Conservation (phyloP, 129 eudicot species). For the Glebionis coronaria region DNA sequence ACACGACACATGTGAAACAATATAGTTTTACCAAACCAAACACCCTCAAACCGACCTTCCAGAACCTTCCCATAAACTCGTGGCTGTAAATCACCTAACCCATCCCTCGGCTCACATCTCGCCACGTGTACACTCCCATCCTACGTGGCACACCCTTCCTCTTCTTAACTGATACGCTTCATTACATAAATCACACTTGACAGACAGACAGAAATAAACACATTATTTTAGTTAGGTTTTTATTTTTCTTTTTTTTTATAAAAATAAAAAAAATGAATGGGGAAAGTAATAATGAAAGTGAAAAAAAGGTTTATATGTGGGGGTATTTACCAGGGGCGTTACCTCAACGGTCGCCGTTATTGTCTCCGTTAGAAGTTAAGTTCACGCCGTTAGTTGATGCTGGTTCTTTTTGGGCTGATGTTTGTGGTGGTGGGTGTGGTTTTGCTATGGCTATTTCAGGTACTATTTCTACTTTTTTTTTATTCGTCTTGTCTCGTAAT, state of each 20-base stretch:
- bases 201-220: too few species aligned
- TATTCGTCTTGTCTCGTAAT: too few species aligned
- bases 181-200: constrained; percentile 5
- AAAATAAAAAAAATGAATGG: constrained; percentile 47
- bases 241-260: neutral
- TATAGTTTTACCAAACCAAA: too few species aligned
- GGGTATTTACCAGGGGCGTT: constrained; percentile 93
- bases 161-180: constrained; percentile 60
- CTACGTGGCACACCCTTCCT: constrained; percentile 45
- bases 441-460: constrained; percentile 97
- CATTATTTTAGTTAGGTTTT: neutral
- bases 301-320: constrained; percentile 65
- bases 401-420: constrained; percentile 67
- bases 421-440: constrained; percentile 99
- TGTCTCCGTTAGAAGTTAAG: constrained; percentile 69
- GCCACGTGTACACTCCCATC: too few species aligned
- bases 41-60: too few species aligned
- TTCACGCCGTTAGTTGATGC: constrained; percentile 49
- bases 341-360: constrained; percentile 87
- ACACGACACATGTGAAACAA: too few species aligned
- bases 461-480: neutral
- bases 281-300: constrained; percentile 30
- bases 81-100: too few species aligned
- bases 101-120: too few species aligned
- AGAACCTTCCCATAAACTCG: too few species aligned